Percentiles rank a stretch among this genome's conserved stretches.
Conservation (phyloP, 2,329 filamentous ascomycete species). For the Talaromyces pinophilus region DNA sequence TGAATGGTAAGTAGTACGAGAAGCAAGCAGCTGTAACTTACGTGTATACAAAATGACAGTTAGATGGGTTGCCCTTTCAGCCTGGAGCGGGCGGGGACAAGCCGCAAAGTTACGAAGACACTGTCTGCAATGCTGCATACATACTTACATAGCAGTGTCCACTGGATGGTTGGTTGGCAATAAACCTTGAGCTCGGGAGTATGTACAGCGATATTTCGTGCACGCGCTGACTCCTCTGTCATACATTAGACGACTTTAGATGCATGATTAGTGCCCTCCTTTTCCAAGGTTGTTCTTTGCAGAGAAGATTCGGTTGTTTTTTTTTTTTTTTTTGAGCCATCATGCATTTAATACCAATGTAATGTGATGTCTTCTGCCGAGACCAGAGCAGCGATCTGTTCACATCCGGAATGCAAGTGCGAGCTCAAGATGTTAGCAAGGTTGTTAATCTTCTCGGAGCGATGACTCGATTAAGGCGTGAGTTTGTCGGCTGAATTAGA, state of each 20-base stretch:
- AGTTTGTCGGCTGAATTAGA: constrained; percentile 16
- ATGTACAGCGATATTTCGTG: constrained; percentile 16
- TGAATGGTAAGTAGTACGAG: constrained; percentile 1
- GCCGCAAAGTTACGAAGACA: neutral
- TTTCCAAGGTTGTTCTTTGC: neutral
- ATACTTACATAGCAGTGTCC: neutral
- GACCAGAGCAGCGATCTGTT: neutral
- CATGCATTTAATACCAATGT: neutral
- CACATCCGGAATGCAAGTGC: neutral
- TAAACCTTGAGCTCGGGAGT: constrained; percentile 15
- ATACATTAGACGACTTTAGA: constrained; percentile 18
- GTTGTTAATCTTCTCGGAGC: neutral
- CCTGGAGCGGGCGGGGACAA: constrained; percentile 15
- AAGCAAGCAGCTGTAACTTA: neutral
- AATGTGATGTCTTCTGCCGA: neutral
- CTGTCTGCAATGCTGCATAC: neutral
- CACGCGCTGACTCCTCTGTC: constrained; percentile 20
- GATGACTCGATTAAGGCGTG: neutral
- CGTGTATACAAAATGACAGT: neutral
- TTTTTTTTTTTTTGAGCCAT: neutral
- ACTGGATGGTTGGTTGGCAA: constrained; percentile 14
- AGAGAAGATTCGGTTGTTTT: neutral
- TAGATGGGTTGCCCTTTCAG: constrained; percentile 4
- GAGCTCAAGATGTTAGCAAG: neutral
- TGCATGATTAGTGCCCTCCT: constrained; percentile 15